Evolutionary conservation across 495 filamentous ascomycete species (phyloP).

Genomic region (Usnea hakonensis): DNA sequence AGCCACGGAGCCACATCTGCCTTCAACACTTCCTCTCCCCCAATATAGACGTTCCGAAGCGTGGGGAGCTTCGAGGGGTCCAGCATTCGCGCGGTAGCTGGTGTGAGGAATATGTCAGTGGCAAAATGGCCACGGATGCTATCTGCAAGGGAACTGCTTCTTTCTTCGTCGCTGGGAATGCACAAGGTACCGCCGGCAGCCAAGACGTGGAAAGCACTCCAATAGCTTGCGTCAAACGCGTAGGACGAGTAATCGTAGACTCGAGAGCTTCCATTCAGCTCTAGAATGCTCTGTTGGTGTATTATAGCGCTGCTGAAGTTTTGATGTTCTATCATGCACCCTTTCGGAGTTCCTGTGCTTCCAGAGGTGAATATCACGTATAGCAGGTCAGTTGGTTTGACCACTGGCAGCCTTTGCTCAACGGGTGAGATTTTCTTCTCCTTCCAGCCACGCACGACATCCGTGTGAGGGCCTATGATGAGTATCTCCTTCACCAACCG

Average conservation of each 20-base stretch:
- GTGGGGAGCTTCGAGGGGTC: slow-evolving; percentile 39
- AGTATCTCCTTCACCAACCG: too few relatives aligned
- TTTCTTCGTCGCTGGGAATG: slow-evolving; percentile 43
- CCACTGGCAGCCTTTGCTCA: too few relatives aligned
- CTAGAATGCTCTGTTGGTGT: not conserved
- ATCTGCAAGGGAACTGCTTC: slow-evolving; percentile 41
- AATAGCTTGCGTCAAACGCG: slow-evolving; percentile 42
- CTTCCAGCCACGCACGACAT: not conserved
- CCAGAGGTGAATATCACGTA: slow-evolving; percentile 38
- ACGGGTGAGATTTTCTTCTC: too few relatives aligned
- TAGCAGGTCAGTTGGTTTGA: not conserved
- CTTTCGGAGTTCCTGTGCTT: slow-evolving; percentile 22
- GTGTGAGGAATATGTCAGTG: slow-evolving; percentile 42
- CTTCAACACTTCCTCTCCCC: slow-evolving; percentile 44
- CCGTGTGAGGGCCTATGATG: not conserved
- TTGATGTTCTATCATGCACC: slow-evolving; percentile 20
- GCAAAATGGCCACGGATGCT: slow-evolving; percentile 39
- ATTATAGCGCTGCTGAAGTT: not conserved
- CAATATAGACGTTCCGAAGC: slow-evolving; percentile 40
- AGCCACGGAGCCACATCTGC: slow-evolving; percentile 32
- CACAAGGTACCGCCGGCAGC: slow-evolving; percentile 43
- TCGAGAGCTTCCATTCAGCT: slow-evolving; percentile 24
- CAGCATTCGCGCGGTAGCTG: slow-evolving; percentile 42
- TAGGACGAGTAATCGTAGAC: slow-evolving; percentile 42
- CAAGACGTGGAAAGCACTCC: slow-evolving; percentile 40